Evolutionary conservation across 2,329 filamentous ascomycete species (phyloP), one percentile per base, ranked within the genome.

Genomic region (Fonsecaea monophora): DNA sequence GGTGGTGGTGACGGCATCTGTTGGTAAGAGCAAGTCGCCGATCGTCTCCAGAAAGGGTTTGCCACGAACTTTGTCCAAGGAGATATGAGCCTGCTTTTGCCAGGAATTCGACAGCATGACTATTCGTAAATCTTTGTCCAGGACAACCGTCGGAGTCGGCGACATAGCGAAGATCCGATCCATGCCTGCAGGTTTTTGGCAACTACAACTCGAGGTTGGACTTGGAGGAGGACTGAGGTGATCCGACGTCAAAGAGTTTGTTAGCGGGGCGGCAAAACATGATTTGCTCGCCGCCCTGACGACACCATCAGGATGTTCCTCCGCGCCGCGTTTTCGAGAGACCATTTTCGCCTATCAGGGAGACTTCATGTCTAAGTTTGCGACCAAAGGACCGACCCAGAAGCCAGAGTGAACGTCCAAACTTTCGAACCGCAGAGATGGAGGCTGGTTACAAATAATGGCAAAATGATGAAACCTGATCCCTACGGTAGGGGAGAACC

Each of bases 51-150:
- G 75, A 37, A 83, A 76, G 64, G 75, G 77, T 35, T 69, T 65
- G 6, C 78, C 77, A 25, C 82, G 42, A 9, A 80, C 71, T 32
- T 77, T 71, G 5, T 79, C 75, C 54, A 78, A 76, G 18, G 72
- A 60, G 45, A 74, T 64, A 18, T 75, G 67, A 54, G 77, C 80
- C 25, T 79, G 68, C 4, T 70, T 63, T 25, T 79, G 70, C 71
- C 82, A 80, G 67, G 79, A 81, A 38, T 81, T 75, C 3, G 83
- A 85, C 3, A 81, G 78, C 59, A 82, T 74, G 21, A 78, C 42
- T n/a, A 82, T 71, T n/a, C 68, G 73, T 13, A 80, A 69, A 7
- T 75, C 72, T 5, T 75, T 69, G 64, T 81, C 75, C 13, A 81
- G 73, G 34, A 81, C 69, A n/a, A 80, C 69, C 0, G 78, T 80